Conservation (phyloP, 1,139 yeast species). For the Debaryomyces robertsiae region DNA sequence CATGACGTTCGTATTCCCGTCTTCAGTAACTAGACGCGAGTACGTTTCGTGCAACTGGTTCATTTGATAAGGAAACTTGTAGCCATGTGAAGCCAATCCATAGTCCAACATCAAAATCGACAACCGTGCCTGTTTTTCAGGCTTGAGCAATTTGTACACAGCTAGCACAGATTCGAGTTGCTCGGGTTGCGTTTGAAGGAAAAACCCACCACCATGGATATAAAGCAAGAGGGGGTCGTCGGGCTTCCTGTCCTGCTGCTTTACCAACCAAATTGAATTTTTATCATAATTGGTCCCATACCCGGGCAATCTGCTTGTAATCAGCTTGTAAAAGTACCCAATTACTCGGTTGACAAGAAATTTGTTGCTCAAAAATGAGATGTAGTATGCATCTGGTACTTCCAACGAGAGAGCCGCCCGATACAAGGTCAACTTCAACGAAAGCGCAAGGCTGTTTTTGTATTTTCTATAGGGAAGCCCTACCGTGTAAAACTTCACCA, state of each 20-base stretch:
- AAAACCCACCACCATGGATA: slow-evolving; percentile 50
- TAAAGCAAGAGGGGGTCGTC: slow-evolving; percentile 42
- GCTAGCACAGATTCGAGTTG: slow-evolving; percentile 37
- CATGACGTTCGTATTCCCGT: slow-evolving; percentile 34
- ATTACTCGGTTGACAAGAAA: slow-evolving; percentile 5
- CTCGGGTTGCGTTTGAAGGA: slow-evolving; percentile 34
- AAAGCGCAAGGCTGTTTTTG: slow-evolving; percentile 8
- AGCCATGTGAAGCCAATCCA: slow-evolving; percentile 35
- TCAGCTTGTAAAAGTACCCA: neutral
- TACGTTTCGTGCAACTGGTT: slow-evolving; percentile 37
- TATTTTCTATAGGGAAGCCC: slow-evolving; percentile 11
- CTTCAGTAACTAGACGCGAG: slow-evolving; percentile 25
- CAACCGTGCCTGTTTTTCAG: slow-evolving; percentile 25
- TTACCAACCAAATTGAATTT: slow-evolving; percentile 42
- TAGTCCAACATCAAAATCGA: slow-evolving; percentile 44
- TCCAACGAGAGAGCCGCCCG: slow-evolving; percentile 10
- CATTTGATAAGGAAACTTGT: slow-evolving; percentile 38
- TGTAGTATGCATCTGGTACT: slow-evolving; percentile 10
- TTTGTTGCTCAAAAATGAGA: slow-evolving; percentile 10
- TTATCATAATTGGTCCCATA: slow-evolving; percentile 38
- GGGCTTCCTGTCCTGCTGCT: slow-evolving; percentile 28
- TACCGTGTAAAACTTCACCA: slow-evolving; percentile 11
- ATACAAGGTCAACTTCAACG: slow-evolving; percentile 9
- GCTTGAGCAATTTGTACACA: slow-evolving; percentile 32
- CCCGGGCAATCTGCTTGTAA: slow-evolving; percentile 21